Percentiles rank a stretch among this genome's conserved stretches.
phyloP scores from a whole-genome alignment of 768 basidiomycete species.

The Tylopilus plumbeoviolaceoides region DNA sequence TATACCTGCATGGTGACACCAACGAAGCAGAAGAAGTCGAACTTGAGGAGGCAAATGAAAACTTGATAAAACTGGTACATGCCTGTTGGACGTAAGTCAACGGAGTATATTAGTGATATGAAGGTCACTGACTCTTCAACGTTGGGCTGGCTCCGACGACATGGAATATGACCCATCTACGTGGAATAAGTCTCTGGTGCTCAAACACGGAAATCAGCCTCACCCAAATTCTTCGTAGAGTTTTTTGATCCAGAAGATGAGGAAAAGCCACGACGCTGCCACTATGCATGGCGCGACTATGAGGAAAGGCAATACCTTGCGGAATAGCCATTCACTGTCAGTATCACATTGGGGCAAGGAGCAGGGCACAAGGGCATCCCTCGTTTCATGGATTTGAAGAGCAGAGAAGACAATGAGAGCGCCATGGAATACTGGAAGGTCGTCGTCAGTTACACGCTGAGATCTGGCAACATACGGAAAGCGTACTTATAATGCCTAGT shows the following conservation, averaged over 20 bases:
- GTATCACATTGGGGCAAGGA: slow-evolving; percentile 38
- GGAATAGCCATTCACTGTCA: slow-evolving; percentile 56
- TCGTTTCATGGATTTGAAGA: slow-evolving; percentile 77
- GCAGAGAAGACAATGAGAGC: slow-evolving; percentile 72
- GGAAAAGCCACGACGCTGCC: slow-evolving; percentile 56
- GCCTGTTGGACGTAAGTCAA: slow-evolving; percentile 37
- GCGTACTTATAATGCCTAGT: slow-evolving; percentile 61
- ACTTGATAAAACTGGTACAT: slow-evolving; percentile 91
- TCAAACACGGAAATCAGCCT: slow-evolving; percentile 17
- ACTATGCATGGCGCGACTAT: slow-evolving; percentile 72
- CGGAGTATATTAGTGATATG: neutral
- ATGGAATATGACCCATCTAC: slow-evolving; percentile 88
- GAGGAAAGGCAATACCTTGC: slow-evolving; percentile 57
- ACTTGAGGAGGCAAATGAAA: slow-evolving; percentile 82
- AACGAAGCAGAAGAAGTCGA: slow-evolving; percentile 84
- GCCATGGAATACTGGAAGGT: slow-evolving; percentile 55
- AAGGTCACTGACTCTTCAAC: slow-evolving; percentile 62
- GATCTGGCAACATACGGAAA: neutral
- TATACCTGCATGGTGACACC: slow-evolving; percentile 86
- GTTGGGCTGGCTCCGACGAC: slow-evolving; percentile 82
- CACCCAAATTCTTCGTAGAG: slow-evolving; percentile 84
- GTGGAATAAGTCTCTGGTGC: slow-evolving; percentile 1
- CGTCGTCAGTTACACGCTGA: slow-evolving; percentile 1
- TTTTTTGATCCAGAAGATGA: slow-evolving; percentile 66
- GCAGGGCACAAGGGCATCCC: slow-evolving; percentile 46